Percentiles rank a stretch among this genome's conserved stretches.
These are phyloP conservation scores for Zygosaccharomyces gambellarensis DNA, from an alignment of 805 yeast genomes.

Conservation along the genomic window DNA sequence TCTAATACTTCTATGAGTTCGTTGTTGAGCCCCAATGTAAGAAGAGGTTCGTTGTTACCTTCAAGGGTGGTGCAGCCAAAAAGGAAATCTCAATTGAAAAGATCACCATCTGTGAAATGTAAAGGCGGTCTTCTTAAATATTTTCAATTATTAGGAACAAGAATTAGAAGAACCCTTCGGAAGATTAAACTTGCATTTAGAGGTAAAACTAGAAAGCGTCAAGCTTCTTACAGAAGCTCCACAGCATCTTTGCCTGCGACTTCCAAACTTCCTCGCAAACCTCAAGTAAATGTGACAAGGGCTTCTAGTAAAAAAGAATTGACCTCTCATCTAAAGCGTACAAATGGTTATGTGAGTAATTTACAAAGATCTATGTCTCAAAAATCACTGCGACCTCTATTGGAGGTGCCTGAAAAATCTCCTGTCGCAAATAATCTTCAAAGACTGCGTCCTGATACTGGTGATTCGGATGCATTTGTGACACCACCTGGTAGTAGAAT, in stretches of 20 bases:
- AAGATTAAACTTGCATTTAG: conserved; percentile 2
- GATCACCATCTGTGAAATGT: conserved; percentile 37
- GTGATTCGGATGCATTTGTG: neutral
- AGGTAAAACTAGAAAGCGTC: neutral
- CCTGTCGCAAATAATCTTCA: neutral
- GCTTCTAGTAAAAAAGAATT: conserved; percentile 15
- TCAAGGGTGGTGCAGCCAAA: conserved; percentile 11
- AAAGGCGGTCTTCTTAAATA: conserved; percentile 18
- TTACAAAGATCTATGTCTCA: conserved; percentile 27
- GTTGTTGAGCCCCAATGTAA: neutral
- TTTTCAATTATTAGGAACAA: neutral
- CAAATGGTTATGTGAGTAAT: conserved; percentile 30
- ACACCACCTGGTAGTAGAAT: conserved; percentile 4
- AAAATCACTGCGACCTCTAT: conserved; percentile 20
- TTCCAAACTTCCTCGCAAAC: conserved; percentile 1
- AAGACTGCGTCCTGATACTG: neutral
- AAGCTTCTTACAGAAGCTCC: neutral
- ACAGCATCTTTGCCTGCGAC: neutral
- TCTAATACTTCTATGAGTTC: conserved; percentile 2
- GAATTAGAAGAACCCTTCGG: conserved; percentile 1
- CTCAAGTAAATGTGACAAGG: conserved; percentile 3
- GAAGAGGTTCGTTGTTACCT: conserved; percentile 2
- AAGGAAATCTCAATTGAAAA: conserved; percentile 32
- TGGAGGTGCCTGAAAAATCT: conserved; percentile 5
- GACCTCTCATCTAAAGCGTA: conserved; percentile 27